Conservation (phyloP, 495 filamentous ascomycete genomes). For the Lasiosphaeris hirsuta region DNA sequence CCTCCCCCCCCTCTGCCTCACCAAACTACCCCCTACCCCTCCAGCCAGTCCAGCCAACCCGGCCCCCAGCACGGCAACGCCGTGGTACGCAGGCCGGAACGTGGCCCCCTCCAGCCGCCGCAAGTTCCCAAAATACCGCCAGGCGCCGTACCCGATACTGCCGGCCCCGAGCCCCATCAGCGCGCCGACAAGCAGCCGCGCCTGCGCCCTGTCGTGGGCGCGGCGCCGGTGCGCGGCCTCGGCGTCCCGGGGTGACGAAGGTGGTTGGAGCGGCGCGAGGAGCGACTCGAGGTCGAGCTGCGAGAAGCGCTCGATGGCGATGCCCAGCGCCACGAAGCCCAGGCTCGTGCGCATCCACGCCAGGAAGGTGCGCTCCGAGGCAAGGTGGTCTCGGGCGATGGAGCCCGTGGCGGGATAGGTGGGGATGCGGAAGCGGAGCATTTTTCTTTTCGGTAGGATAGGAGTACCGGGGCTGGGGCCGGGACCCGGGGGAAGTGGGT, state of each 20-base stretch:
- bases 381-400: constrained; percentile 47
- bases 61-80: constrained; percentile 9
- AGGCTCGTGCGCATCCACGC: constrained; percentile 54
- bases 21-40: neutral
- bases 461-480: no score
- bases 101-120: constrained; percentile 8
- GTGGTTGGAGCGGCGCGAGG: neutral
- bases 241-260: neutral
- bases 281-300: constrained; percentile 11
- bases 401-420: constrained; percentile 1
- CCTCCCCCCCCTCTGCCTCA: no score
- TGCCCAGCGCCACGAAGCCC: constrained; percentile 49
- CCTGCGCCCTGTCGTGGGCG: constrained; percentile 2
- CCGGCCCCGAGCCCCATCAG: constrained; percentile 11
- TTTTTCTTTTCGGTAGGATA: no score
- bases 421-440: no score
- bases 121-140: constrained; percentile 13
- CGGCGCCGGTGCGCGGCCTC: neutral
- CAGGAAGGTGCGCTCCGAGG: constrained; percentile 55
- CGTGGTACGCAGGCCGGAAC: constrained; percentile 14
- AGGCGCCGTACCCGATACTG: constrained; percentile 10
- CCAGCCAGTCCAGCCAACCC: constrained; percentile 10
- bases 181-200: constrained; percentile 9
- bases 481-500: no score
- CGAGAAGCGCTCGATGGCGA: constrained; percentile 29